A percentile compares a stretch with the other conserved stretches of the same genome.
Conservation (phyloP, 139 green algal genomes). For the Micromonas pusilla region DNA sequence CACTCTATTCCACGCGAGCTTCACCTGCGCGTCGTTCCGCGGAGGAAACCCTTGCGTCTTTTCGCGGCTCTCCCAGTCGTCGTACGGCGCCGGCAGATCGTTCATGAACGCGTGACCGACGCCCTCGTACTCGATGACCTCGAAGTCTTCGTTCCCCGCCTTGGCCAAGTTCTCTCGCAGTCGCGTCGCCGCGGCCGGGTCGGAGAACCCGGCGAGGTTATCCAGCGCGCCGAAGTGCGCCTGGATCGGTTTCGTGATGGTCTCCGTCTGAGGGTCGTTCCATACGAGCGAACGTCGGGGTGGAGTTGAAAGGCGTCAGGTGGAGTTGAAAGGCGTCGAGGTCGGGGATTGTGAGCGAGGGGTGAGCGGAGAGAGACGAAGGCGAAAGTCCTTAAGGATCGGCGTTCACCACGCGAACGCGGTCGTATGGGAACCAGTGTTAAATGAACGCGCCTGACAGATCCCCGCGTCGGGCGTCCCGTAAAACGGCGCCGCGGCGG, state of each 20-base stretch:
- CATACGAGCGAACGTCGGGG: too few species aligned
- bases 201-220: conserved; percentile 39
- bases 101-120: conserved; percentile 49
- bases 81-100: conserved; percentile 22
- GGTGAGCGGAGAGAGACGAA: too few species aligned
- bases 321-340: too few species aligned
- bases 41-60: conserved; percentile 28
- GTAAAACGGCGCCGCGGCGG: conserved; percentile 36
- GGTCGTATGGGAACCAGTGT: too few species aligned
- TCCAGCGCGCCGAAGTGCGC: conserved; percentile 44
- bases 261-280: too few species aligned
- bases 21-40: conserved; percentile 14
- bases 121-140: conserved; percentile 38
- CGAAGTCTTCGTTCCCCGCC: background rate
- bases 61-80: conserved; percentile 27
- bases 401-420: too few species aligned
- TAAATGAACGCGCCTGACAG: too few species aligned
- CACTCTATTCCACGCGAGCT: conserved; percentile 10
- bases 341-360: too few species aligned
- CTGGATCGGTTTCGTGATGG: conserved; percentile 38
- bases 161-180: conserved; percentile 32
- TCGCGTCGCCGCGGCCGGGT: conserved; percentile 20
- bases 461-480: conserved; percentile 27
- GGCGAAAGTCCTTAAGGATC: too few species aligned
- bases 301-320: too few species aligned